Evolutionary conservation across 495 filamentous ascomycete genomes (phyloP).

Genomic region (Xylaria castorea): DNA sequence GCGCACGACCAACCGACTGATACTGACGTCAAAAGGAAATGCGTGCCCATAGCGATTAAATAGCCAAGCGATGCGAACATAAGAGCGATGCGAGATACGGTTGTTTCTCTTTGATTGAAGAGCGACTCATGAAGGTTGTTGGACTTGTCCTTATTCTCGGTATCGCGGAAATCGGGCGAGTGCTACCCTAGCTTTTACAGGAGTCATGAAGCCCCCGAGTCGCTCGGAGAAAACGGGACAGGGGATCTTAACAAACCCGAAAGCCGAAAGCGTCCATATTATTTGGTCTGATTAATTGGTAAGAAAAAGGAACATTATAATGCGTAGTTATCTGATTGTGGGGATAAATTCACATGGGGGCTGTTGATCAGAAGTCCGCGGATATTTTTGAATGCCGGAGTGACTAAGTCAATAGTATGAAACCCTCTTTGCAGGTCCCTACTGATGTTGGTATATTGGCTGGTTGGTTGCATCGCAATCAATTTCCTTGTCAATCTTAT

Average conservation of each 20-base stretch:
- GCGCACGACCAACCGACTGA: background rate
- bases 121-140: background rate
- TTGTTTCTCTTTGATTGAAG: background rate
- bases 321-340: constrained; percentile 3
- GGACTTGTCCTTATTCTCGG: background rate
- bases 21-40: background rate
- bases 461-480: constrained; percentile 24
- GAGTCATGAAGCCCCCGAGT: constrained; percentile 6
- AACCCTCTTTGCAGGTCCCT: background rate
- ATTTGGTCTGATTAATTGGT: background rate
- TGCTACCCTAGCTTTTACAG: background rate
- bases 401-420: constrained; percentile 8
- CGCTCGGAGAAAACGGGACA: constrained; percentile 11
- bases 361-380: background rate
- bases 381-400: background rate
- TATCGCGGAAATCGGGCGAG: constrained; percentile 8
- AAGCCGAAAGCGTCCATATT: background rate
- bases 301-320: background rate
- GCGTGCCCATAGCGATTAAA: background rate
- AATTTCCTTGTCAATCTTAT: background rate
- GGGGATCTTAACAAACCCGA: background rate
- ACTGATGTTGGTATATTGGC: background rate
- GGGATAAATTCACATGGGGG: background rate
- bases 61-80: background rate
- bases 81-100: constrained; percentile 3